Evolutionary conservation across 108 stramenopile genomes (phyloP).

Genomic region (Seminavis robusta): DNA sequence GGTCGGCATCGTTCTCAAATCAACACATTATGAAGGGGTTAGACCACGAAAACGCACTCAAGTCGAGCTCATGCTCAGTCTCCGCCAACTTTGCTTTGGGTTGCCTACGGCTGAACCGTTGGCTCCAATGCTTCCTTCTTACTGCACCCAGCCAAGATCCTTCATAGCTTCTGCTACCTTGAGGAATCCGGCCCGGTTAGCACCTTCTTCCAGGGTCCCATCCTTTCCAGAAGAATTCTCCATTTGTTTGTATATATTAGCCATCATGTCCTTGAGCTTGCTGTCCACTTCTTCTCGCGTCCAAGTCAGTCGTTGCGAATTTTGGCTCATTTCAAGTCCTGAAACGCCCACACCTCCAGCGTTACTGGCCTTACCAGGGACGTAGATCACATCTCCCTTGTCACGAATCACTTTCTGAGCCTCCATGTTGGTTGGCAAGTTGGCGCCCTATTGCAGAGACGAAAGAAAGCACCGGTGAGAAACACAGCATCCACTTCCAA

Average conservation of each 20-base stretch:
- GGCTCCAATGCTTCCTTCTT: slow-evolving; percentile 1
- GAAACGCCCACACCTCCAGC: slow-evolving; percentile 83
- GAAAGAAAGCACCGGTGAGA: too few species aligned
- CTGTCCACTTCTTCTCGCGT: slow-evolving; percentile 64
- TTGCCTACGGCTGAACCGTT: too few species aligned
- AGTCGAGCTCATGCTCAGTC: too few species aligned
- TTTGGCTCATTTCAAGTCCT: slow-evolving; percentile 84
- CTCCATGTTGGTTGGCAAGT: slow-evolving; percentile 62
- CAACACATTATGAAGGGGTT: too few species aligned
- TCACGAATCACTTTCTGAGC: slow-evolving; percentile 63
- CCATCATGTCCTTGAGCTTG: slow-evolving; percentile 76
- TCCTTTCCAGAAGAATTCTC: slow-evolving; percentile 31
- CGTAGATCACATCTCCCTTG: slow-evolving; percentile 48
- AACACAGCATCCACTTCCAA: too few species aligned
- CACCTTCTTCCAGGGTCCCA: slow-evolving; percentile 71
- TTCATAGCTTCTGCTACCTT: slow-evolving; percentile 76
- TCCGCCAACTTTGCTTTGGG: too few species aligned
- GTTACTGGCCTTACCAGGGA: slow-evolving; percentile 79
- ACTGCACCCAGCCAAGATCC: slow-evolving; percentile 72
- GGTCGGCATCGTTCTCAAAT: too few species aligned
- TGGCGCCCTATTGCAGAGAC: too few species aligned
- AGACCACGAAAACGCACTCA: too few species aligned
- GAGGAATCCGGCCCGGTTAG: slow-evolving; percentile 80
- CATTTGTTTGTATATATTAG: slow-evolving; percentile 67
- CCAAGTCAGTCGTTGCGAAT: slow-evolving; percentile 73